phyloP scores from a whole-genome alignment of 345 rosid genomes.

The Citrus unshiu region DNA sequence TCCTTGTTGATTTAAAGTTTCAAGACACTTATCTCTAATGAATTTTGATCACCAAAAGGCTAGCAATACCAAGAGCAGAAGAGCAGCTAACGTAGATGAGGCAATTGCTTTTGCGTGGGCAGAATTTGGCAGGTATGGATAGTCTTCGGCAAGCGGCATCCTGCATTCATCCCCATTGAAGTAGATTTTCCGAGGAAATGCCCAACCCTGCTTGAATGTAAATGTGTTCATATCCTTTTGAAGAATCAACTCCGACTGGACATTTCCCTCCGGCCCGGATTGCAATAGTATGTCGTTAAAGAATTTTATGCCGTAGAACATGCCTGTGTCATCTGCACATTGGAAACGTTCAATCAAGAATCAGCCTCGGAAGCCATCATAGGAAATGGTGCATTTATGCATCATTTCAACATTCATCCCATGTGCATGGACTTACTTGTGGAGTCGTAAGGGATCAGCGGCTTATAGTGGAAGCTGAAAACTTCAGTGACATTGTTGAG shows the following conservation, averaged over 20 bases:
- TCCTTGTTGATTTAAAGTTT: neutral
- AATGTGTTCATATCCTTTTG: slow-evolving; percentile 29
- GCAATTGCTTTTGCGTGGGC: neutral
- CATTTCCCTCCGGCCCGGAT: slow-evolving; percentile 34
- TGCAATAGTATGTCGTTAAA: slow-evolving; percentile 31
- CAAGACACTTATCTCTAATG: neutral
- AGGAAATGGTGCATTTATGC: neutral
- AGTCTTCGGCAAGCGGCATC: slow-evolving; percentile 32
- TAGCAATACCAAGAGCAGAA: slow-evolving; percentile 6
- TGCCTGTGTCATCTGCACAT: slow-evolving; percentile 39
- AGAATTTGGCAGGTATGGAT: slow-evolving; percentile 28
- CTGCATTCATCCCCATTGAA: slow-evolving; percentile 40
- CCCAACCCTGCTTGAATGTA: slow-evolving; percentile 37
- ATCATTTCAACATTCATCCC: neutral
- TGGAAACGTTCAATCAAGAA: neutral
- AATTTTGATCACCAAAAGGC: neutral
- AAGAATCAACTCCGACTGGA: slow-evolving; percentile 36
- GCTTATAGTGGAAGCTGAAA: slow-evolving; percentile 24
- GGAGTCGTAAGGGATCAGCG: slow-evolving; percentile 15
- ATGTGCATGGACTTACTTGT: slow-evolving; percentile 2
- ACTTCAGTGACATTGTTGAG: slow-evolving; percentile 25
- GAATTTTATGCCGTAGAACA: slow-evolving; percentile 35
- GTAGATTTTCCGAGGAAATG: slow-evolving; percentile 31
- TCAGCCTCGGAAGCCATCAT: neutral
- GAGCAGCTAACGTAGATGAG: neutral